Evolutionary conservation across 2,329 filamentous ascomycete genomes (phyloP), one percentile per base, ranked within the genome.

Genomic region (Teratosphaeria zuluensis): DNA sequence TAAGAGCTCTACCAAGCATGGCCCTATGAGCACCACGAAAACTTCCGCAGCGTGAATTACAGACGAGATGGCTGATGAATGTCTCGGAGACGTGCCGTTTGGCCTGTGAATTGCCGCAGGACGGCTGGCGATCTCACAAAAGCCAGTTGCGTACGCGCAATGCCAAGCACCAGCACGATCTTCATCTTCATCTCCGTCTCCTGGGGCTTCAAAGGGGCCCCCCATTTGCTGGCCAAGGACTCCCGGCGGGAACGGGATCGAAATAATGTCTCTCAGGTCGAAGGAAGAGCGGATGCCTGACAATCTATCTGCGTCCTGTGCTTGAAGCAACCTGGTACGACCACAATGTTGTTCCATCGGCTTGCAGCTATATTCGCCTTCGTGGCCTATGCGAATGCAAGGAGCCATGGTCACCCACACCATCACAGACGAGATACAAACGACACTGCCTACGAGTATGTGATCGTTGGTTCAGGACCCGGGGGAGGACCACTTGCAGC

Each of bases 401-500:
- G 35, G 11, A 42, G 35, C 35, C 35, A 42, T 14, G 8, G 12
- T 11, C 35, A 42, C 16, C 5, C 35, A n/a, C 35, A 16, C 9
- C 9, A 14, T 42, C 35, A 42, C 35, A 42, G 35, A 2, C 51
- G 54, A 2, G 35, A 42, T 86, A 86, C 66, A 12, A 42, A 42
- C 35, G 14, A 42, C 35, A 42, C 35, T 16, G 35, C 35, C n/a
- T 86, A 86, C 66, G 84, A 86, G 60, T 86, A 84, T 71, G 75
- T 86, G 31, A 77, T 86, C 8, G 81, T 86, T 42, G 83, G 84
- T 9, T 83, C 81, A 5, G 83, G 83, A 3, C 76, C 82, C 5
- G 82, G 83, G 16, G 83, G 83, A 54, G 82, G 79, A 16, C 82
- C 82, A 6, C 69, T 85, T 5, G 82, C 83, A 12, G 79, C 80